A percentile compares a stretch with the other conserved stretches of the same genome.
Conservation (phyloP, 2,329 filamentous ascomycete species). For the Cercospora berteroae region DNA sequence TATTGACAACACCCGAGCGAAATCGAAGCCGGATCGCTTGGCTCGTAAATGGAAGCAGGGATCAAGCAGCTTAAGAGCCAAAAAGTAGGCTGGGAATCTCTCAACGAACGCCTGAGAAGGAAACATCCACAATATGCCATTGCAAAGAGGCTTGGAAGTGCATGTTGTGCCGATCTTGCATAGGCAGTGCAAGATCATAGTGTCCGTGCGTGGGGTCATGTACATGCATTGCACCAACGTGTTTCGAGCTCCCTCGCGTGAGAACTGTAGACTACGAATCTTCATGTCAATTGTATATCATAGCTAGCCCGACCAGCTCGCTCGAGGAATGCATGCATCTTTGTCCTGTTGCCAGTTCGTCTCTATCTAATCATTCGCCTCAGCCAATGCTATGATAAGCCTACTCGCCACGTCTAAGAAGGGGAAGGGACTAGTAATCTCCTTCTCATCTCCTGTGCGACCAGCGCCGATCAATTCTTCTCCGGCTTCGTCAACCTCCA, state of each 20-base stretch:
- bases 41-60: neutral
- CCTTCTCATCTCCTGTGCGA: constrained; percentile 74
- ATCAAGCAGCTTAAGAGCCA: neutral
- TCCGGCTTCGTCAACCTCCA: constrained; percentile 38
- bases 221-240: neutral
- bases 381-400: constrained; percentile 88
- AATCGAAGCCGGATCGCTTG: neutral
- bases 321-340: constrained; percentile 5
- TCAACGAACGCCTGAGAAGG: neutral
- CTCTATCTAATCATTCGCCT: constrained; percentile 58
- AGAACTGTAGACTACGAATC: neutral
- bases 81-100: neutral
- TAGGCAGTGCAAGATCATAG: neutral
- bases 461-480: constrained; percentile 48
- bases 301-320: constrained; percentile 5
- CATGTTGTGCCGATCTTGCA: neutral
- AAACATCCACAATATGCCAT: neutral
- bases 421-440: constrained; percentile 90
- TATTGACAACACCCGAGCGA: neutral
- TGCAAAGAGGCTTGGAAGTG: neutral
- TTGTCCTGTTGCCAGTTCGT: constrained; percentile 11
- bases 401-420: constrained; percentile 91
- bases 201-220: neutral
- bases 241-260: neutral
- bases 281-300: neutral